These are phyloP conservation scores for Onygena corvina DNA, from an alignment of 2,329 filamentous ascomycete genomes.

Conservation along the genomic window DNA sequence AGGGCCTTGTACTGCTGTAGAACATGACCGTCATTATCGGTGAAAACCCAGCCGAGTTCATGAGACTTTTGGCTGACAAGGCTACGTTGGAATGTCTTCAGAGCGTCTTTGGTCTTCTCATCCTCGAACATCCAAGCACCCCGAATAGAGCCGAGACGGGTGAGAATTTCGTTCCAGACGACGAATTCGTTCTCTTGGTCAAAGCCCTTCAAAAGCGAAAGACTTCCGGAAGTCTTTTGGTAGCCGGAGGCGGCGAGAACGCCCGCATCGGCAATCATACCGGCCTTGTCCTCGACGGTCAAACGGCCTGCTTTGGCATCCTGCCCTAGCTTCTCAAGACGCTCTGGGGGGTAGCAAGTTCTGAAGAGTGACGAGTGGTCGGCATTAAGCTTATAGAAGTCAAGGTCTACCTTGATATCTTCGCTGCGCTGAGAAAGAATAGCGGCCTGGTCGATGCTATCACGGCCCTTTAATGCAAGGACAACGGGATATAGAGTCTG, in stretches of 20 bases:
- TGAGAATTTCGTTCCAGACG: conserved; percentile 86
- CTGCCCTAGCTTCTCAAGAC: conserved; percentile 74
- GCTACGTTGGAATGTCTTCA: conserved; percentile 72
- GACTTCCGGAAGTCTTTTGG: conserved; percentile 79
- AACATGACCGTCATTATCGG: conserved; percentile 72
- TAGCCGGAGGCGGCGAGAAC: conserved; percentile 82
- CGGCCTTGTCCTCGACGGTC: conserved; percentile 79
- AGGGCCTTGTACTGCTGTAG: conserved; percentile 90
- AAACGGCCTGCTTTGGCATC: conserved; percentile 71
- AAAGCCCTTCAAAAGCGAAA: conserved; percentile 77
- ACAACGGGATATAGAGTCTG: conserved; percentile 79
- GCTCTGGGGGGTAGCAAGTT: conserved; percentile 72
- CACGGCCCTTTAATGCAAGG: conserved; percentile 62
- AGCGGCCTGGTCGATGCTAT: conserved; percentile 65
- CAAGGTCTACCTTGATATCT: conserved; percentile 63
- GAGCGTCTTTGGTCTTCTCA: conserved; percentile 53
- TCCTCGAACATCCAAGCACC: conserved; percentile 85
- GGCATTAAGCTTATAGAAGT: conserved; percentile 95
- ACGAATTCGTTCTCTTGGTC: conserved; percentile 73
- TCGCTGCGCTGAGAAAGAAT: conserved; percentile 62
- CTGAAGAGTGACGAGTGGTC: conserved; percentile 89
- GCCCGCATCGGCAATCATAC: conserved; percentile 88
- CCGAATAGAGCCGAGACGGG: conserved; percentile 65
- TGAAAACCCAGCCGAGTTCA: conserved; percentile 78
- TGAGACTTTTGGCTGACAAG: conserved; percentile 71